Evolutionary conservation across 805 yeast genomes (phyloP).

Genomic region (Schwanniomyces yamadae): DNA sequence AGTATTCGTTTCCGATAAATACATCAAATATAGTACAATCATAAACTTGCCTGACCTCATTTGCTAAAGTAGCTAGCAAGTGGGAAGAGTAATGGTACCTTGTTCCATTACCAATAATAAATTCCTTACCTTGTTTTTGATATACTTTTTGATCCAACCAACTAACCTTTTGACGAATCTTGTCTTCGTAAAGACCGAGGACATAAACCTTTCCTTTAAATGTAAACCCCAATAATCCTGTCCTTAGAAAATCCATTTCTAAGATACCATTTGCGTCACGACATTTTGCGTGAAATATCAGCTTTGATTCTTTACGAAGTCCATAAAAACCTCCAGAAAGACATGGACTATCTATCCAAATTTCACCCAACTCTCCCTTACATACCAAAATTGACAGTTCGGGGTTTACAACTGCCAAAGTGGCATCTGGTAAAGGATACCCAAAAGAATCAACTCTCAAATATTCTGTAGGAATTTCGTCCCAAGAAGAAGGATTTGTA

Average conservation of each 20-base stretch:
- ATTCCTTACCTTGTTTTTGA: slow-evolving; percentile 23
- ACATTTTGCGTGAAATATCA: slow-evolving; percentile 80
- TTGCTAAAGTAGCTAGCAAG: slow-evolving; percentile 76
- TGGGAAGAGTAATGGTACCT: slow-evolving; percentile 86
- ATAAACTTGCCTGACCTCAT: slow-evolving; percentile 74
- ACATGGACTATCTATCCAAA: slow-evolving; percentile 96
- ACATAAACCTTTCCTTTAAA: slow-evolving; percentile 85
- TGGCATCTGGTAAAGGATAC: slow-evolving; percentile 90
- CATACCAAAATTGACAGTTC: slow-evolving; percentile 76
- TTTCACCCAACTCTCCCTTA: slow-evolving; percentile 85
- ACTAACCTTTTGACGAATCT: slow-evolving; percentile 74
- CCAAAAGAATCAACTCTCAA: slow-evolving; percentile 90
- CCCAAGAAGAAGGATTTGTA: slow-evolving; percentile 51
- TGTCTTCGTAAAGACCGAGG: slow-evolving; percentile 86
- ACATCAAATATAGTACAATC: slow-evolving; percentile 94
- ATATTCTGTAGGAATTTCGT: slow-evolving; percentile 37
- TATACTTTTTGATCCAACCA: slow-evolving; percentile 56
- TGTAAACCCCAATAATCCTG: slow-evolving; percentile 87
- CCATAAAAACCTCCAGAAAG: slow-evolving; percentile 90
- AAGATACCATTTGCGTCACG: slow-evolving; percentile 66
- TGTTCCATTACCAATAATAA: slow-evolving; percentile 39
- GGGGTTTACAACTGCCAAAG: slow-evolving; percentile 91
- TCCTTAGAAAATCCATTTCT: slow-evolving; percentile 79
- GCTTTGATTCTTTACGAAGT: slow-evolving; percentile 59
- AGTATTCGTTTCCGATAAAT: slow-evolving; percentile 70